phyloP scores from a whole-genome alignment of 306 rosid genomes.

The Calophaca sinica region DNA sequence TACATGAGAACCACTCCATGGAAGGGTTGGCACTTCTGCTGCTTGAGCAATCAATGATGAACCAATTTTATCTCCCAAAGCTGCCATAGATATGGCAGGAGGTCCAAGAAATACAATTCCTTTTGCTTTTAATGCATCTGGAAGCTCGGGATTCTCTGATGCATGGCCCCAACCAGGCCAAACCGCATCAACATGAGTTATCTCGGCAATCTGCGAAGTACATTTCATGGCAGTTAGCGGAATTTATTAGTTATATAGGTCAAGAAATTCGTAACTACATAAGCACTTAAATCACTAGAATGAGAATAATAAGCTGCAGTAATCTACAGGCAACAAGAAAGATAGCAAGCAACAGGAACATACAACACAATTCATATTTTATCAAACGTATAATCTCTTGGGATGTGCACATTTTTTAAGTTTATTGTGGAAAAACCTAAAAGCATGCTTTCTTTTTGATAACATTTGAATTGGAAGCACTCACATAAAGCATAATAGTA shows the following conservation, averaged over 20 bases:
- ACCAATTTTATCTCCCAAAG: constrained; percentile 99
- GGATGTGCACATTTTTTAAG: not conserved
- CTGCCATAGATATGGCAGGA: constrained; percentile 92
- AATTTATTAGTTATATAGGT: constrained; percentile 21
- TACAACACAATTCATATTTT: constrained; percentile 5
- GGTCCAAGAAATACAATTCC: constrained; percentile 98
- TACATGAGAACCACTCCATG: constrained; percentile 99
- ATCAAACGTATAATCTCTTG: constrained; percentile 26
- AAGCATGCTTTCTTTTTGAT: not conserved
- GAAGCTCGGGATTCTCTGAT: constrained; percentile 97
- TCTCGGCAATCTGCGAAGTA: constrained; percentile 85
- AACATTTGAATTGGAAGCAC: constrained; percentile 7
- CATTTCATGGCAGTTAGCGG: constrained; percentile 37
- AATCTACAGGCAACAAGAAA: constrained; percentile 34
- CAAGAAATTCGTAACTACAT: constrained; percentile 22
- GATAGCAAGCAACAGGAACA: constrained; percentile 29
- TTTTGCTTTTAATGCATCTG: constrained; percentile 89
- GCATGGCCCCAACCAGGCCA: constrained; percentile 99
- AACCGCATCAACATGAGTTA: constrained; percentile 95
- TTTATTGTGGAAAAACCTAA: not conserved
- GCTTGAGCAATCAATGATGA: constrained; percentile 99
- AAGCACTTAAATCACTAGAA: constrained; percentile 30
- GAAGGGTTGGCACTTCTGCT: constrained; percentile 97
- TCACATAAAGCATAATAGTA: not conserved
- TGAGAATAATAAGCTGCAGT: constrained; percentile 20